Evolutionary conservation across 768 basidiomycete species (phyloP).

Genomic region (Boletus vinaceobasis): DNA sequence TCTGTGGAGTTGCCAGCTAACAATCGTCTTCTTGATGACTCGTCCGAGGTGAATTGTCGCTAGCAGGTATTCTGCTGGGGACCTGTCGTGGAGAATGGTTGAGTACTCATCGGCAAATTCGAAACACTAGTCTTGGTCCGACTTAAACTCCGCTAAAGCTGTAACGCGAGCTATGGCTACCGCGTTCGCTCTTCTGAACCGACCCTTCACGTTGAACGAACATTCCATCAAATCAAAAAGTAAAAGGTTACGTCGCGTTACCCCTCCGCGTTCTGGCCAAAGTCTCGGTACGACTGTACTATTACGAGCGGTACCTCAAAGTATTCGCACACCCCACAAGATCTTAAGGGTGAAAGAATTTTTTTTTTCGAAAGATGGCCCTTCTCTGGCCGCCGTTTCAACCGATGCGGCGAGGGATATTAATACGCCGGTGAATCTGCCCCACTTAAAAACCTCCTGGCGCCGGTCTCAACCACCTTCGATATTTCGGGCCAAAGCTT

Average conservation of each 20-base stretch:
- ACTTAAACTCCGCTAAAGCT: no score
- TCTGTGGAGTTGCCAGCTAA: background rate
- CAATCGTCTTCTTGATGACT: no score
- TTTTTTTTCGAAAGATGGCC: conserved; percentile 21
- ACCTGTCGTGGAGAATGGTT: no score
- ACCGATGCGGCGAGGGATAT: conserved; percentile 2
- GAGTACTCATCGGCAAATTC: no score
- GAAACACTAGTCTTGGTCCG: no score
- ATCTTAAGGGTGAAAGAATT: conserved; percentile 25
- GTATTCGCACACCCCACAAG: background rate
- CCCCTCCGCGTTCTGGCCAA: background rate
- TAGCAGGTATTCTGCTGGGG: no score
- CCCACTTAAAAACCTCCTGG: conserved; percentile 1
- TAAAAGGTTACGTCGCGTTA: background rate
- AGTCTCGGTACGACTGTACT: background rate
- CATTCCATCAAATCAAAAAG: background rate
- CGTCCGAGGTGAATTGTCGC: no score
- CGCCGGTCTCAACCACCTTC: background rate
- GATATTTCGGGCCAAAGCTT: background rate
- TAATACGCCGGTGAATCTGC: conserved; percentile 1
- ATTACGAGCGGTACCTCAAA: conserved; percentile 2
- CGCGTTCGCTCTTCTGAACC: background rate
- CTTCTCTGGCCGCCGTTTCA: conserved; percentile 19
- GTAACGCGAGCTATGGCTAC: background rate
- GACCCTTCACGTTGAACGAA: background rate